Evolutionary conservation across 495 filamentous ascomycete species (phyloP), one percentile per base, ranked within the genome.

Genomic region (Talaromyces borbonicus): DNA sequence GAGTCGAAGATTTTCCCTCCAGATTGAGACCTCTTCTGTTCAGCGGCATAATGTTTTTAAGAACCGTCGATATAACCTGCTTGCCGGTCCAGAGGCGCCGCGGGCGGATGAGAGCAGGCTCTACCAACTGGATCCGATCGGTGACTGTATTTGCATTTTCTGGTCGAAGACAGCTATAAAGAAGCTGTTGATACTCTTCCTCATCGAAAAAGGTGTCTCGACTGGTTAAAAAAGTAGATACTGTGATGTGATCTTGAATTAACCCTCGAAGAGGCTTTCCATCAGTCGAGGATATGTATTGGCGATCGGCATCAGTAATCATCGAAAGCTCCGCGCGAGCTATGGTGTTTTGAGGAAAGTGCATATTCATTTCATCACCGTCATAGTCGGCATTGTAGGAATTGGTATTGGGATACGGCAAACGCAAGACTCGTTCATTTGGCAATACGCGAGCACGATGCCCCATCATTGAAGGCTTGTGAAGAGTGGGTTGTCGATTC

Each of bases 341-440:
- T 57, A 96, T 70, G 59, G 96, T 93, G 54, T 93, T 96, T 53
- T 99, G 93, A 8, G 93, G 93, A 58, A 99, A 95, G 61, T 99
- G 93, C 92, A 99, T 94, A 61, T 99, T 99, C 93, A 99, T 99
- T 66, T 99, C 93, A 55, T 99, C 93, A 61, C 93, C 93, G 60
- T 99, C 93, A 63, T 97, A 99, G 77, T 99, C 93, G n/a, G 93
- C 93, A 54, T 99, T 99, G 74, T 99, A 46, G 8, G 93, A 95
- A 59, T 96, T 97, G 64, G 92, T 96, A 61, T 99, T 99, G 47
- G 93, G 90, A 65, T 99, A 99, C 69, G 97, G 93, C 90, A 99
- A 96, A 47, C 93, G 89, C 58, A 99, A 89, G 0, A 90, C 95
- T 63, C 90, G 90, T 60, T 99, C 93, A 8, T 87, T 89, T 0